Base-by-base conservation (phyloP, 495 filamentous ascomycete species). In the Friedmanniomyces simplex region DNA sequence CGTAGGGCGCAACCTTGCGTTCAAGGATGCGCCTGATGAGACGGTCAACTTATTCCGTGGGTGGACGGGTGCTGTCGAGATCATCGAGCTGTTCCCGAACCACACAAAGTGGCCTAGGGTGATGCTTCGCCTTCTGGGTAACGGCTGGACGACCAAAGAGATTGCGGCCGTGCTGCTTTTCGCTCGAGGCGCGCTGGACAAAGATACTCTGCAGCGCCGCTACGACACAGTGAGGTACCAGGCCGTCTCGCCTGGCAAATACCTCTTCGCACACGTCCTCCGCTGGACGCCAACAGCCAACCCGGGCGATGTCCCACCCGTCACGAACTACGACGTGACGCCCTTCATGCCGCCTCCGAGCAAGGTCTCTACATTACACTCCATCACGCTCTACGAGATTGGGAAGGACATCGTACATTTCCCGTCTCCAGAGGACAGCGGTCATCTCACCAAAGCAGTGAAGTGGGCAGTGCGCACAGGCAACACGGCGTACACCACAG, bases 11-110 rank as follows among this genome's bases (percentile, higher is more conserved):
- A 22, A n/a, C 41, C 14, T 22, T 5, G 46, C 4, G 20, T 22
- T 50, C 46, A 22, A 50, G 14, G 24, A 16, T 50, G 46, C 7
- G 18, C 46, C 37, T 4, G 12, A 18, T 16, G 37, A 18, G 2
- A 42, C n/a, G 10, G 54, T 30, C 45, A 20, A 12, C 13, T 42
- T 57, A n/a, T 43, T 43, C 28, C 12, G 1, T 18, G 51, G 55
- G 16, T 21, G 6, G 24, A 53, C 53, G 12, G 30, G 57, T 14
- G 52, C 42, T 14, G 43, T 50, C 1, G 58, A 60, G 52, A 1
- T 55, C 10, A 1, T 49, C 32, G 37, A 12, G 18, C 45, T 48
- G 26, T 55, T 60, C 32, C 58, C 58, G 1, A 48, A 50, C 58
- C 52, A 55, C 34, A 39, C 42, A 12, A 39, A 49, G 22, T 39